Percentiles rank a stretch among this genome's conserved stretches.
These are phyloP conservation scores for Blastobotrys persicus DNA, from an alignment of 1,139 yeast species.

Conservation along the genomic window DNA sequence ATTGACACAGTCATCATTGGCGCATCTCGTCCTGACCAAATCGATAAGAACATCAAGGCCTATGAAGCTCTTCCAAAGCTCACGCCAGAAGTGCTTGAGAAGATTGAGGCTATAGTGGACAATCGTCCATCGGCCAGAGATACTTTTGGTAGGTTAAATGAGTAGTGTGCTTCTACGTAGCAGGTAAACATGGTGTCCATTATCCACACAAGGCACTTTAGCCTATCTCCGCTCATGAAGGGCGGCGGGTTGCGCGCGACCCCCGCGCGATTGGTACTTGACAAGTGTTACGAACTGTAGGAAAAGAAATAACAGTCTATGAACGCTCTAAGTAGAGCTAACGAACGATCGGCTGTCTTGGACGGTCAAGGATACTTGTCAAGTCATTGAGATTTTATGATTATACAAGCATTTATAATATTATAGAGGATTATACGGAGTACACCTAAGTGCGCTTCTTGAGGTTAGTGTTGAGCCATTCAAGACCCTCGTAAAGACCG, in stretches of 20 bases:
- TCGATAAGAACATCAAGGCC: constrained; percentile 36
- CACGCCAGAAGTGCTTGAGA: constrained; percentile 31
- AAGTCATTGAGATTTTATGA: background rate
- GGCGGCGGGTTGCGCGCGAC: background rate
- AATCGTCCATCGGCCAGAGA: constrained; percentile 30
- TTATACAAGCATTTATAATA: background rate
- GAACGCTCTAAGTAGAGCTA: no score
- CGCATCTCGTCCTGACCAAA: constrained; percentile 36
- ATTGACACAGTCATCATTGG: constrained; percentile 39
- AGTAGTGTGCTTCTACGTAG: no score
- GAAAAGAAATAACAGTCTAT: background rate
- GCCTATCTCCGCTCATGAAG: no score
- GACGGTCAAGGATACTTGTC: background rate
- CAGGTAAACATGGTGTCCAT: no score
- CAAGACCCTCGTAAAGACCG: constrained; percentile 92
- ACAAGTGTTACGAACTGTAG: background rate
- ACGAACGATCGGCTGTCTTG: no score
- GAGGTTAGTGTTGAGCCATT: constrained; percentile 86
- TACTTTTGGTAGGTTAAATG: constrained; percentile 23
- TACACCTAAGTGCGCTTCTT: constrained; percentile 53
- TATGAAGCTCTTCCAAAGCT: constrained; percentile 34
- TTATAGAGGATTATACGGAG: background rate
- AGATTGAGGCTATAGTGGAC: constrained; percentile 34
- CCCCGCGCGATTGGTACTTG: background rate
- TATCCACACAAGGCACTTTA: no score